These are phyloP conservation scores for Globisporangium megalacanthum DNA, from an alignment of 352 stramenopile genomes.

Conservation along the genomic window DNA sequence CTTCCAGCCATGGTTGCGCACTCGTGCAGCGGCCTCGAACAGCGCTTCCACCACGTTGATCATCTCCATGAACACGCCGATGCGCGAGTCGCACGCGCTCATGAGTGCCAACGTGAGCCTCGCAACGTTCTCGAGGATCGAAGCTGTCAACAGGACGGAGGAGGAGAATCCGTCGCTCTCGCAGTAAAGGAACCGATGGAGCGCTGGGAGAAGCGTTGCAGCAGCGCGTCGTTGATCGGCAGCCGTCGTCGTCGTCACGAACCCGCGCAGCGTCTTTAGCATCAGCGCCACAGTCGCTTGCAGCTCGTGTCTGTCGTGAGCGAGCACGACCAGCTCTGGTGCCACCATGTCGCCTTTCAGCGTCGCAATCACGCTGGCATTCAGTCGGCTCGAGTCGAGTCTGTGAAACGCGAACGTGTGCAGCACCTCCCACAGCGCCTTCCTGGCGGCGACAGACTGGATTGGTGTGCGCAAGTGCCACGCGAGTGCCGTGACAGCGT, in stretches of 20 bases:
- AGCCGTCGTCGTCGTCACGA: neutral
- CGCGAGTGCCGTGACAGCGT: neutral
- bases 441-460: neutral
- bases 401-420: neutral
- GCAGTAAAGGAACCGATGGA: neutral
- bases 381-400: neutral
- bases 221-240: neutral
- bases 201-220: neutral
- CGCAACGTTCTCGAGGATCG: constrained; percentile 1
- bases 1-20: neutral
- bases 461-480: neutral
- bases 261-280: constrained; percentile 1
- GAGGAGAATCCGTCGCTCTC: too few relatives aligned
- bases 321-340: neutral
- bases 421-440: neutral
- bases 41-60: neutral
- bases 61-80: neutral
- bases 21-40: neutral
- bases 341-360: neutral
- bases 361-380: neutral
- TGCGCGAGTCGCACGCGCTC: neutral
- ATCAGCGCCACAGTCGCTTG: neutral
- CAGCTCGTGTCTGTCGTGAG: neutral
- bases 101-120: neutral
- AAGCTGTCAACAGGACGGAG: neutral